Conservation (phyloP, 2,329 filamentous ascomycete species). For the Chrysoporthe deuterocubensis region DNA sequence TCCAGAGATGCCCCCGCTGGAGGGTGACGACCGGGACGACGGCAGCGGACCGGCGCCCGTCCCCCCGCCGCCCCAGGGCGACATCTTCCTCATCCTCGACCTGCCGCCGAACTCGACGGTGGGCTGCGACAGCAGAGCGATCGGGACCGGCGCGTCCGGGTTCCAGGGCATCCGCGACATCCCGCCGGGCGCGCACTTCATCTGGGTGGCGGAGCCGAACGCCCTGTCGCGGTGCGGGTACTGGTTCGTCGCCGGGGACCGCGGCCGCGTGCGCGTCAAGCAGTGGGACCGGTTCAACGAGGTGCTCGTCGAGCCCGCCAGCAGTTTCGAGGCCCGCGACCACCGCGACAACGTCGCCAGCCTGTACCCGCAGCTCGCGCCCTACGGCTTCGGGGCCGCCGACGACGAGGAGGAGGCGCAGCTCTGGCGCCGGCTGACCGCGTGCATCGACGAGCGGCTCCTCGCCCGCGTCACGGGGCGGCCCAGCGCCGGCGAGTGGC, state of each 20-base stretch:
- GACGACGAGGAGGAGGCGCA: slow-evolving; percentile 34
- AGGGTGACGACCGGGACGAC: slow-evolving; percentile 9
- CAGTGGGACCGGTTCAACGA: slow-evolving; percentile 63
- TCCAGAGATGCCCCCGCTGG: slow-evolving; percentile 24
- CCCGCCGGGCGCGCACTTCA: slow-evolving; percentile 60
- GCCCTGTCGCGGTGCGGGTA: slow-evolving; percentile 58
- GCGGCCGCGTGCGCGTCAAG: slow-evolving; percentile 48
- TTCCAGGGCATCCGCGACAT: slow-evolving; percentile 61
- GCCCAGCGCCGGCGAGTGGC: slow-evolving; percentile 48
- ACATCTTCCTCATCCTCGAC: slow-evolving; percentile 57
- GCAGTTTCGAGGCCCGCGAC: slow-evolving; percentile 48
- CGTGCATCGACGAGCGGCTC: slow-evolving; percentile 48
- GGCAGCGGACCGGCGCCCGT: not conserved
- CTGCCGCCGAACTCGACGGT: slow-evolving; percentile 56
- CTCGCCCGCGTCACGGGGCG: slow-evolving; percentile 53
- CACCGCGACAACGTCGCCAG: slow-evolving; percentile 47
- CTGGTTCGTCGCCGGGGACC: slow-evolving; percentile 52
- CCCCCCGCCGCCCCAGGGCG: slow-evolving; percentile 31
- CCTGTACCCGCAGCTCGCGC: slow-evolving; percentile 47
- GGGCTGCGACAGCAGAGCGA: slow-evolving; percentile 56
- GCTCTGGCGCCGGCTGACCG: slow-evolving; percentile 59
- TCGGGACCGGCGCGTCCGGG: slow-evolving; percentile 43
- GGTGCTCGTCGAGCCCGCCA: slow-evolving; percentile 52
- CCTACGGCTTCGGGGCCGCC: slow-evolving; percentile 46
- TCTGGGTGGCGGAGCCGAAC: slow-evolving; percentile 59